A percentile compares a stretch with the other conserved stretches of the same genome.
Conservation (phyloP, 345 rosid genomes). For the Syzygium aromaticum region DNA sequence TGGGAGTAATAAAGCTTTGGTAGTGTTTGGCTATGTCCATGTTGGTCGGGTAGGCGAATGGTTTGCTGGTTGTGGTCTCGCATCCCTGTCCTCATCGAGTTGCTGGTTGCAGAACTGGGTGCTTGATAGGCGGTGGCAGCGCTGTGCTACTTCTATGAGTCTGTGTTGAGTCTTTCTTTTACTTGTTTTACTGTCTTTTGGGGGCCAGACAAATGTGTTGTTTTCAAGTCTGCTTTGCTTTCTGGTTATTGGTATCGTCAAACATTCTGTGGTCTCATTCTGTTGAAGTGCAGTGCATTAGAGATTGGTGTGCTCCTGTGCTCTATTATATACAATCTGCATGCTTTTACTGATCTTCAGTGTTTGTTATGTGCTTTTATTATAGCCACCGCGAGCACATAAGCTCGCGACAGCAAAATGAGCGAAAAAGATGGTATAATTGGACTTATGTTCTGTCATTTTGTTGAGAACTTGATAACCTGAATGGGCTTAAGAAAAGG, state of each 20-base stretch:
- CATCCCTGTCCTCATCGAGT: conserved; percentile 14
- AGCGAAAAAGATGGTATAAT: background rate
- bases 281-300: background rate
- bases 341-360: background rate
- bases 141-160: background rate
- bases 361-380: background rate
- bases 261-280: background rate
- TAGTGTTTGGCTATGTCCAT: background rate
- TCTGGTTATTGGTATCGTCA: background rate
- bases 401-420: background rate
- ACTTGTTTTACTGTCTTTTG: background rate
- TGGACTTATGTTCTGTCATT: background rate
- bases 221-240: background rate
- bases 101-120: conserved; percentile 41
- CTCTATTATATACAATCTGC: background rate
- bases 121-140: conserved; percentile 44
- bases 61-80: conserved; percentile 3
- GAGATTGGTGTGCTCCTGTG: background rate
- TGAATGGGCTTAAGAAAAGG: background rate
- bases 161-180: background rate
- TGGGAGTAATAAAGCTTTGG: conserved; percentile 8
- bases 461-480: background rate
- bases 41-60: background rate
- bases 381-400: background rate
- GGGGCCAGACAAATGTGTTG: background rate